Base-by-base conservation (phyloP, 2,329 filamentous ascomycete species). In the Neonectria punicea region DNA sequence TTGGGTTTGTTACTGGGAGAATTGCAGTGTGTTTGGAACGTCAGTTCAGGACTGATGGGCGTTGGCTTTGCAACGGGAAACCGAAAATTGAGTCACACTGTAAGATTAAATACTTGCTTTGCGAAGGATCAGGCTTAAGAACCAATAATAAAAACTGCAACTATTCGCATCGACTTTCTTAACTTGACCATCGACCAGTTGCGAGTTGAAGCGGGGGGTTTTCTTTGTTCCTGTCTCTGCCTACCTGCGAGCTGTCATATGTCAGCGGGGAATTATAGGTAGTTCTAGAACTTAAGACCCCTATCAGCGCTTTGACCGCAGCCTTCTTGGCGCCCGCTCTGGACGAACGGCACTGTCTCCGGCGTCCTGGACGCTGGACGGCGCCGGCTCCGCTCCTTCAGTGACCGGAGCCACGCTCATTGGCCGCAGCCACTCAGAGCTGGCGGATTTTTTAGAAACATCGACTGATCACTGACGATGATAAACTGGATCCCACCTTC, bases 401-500 rank as follows among this genome's bases (percentile, higher is more conserved):
- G 44, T 22, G 16, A 57, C 44, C 44, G 25, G 47, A 14, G 8
- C 34, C 28, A 25, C 53, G 57, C 55, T 64, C 60, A 66, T 66
- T 66, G 64, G 64, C 53, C 32, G 46, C 41, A 9, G 41, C 20
- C 11, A 30, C 30, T 44, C 51, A 59, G 53, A 66, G 60, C 64
- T 61, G 50, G 39, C 50, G 51, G 54, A 60, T 63, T 66, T 66
- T 65, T 66, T 61, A 51, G 64, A 57, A 64, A 64, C 44, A 65
- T 65, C 30, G 62, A 65, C 62, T 65, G 62, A 65, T 61, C 57
- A 65, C 62, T 65, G 62, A 65, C 54, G 49, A 39, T 57, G 58
- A 56, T 61, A 61, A 57, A 61, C 58, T 57, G 57, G 53, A 53
- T 53, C 60, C 58, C 53, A 53, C 25, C 47, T 53, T 34, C 61